A percentile compares a stretch with the other conserved stretches of the same genome.
These are phyloP conservation scores for Didymella glomerata DNA, from an alignment of 2,329 filamentous ascomycete genomes.

Conservation along the genomic window DNA sequence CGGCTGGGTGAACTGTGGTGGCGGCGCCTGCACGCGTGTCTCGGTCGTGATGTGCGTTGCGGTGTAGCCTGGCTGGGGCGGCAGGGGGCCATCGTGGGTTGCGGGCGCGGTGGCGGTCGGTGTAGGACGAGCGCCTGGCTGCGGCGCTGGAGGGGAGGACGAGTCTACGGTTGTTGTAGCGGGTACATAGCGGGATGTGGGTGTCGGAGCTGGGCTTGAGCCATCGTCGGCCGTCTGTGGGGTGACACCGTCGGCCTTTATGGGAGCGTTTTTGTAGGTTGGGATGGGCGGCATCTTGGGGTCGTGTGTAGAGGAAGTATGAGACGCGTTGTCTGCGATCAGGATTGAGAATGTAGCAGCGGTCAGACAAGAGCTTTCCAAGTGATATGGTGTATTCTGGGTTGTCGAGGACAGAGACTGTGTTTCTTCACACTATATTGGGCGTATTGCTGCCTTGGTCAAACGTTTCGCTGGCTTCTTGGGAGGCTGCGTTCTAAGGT, in stretches of 20 bases:
- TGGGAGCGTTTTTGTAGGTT: slow-evolving; percentile 58
- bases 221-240: slow-evolving; percentile 48
- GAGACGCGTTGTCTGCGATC: slow-evolving; percentile 1
- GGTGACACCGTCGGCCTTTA: slow-evolving; percentile 52
- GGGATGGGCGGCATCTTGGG: slow-evolving; percentile 57
- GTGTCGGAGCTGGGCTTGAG: slow-evolving; percentile 46
- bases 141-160: slow-evolving; percentile 44
- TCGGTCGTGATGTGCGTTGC: slow-evolving; percentile 43
- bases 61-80: slow-evolving; percentile 51
- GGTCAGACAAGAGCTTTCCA: not conserved
- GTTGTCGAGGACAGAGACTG: not conserved
- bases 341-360: not conserved
- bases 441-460: slow-evolving; percentile 36
- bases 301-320: not conserved
- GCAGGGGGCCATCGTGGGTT: slow-evolving; percentile 30
- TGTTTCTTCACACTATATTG: not conserved
- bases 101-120: slow-evolving; percentile 29
- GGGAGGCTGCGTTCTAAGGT: slow-evolving; percentile 18
- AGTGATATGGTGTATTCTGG: not conserved
- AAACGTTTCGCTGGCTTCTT: slow-evolving; percentile 31
- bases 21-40: slow-evolving; percentile 38
- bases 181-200: slow-evolving; percentile 41
- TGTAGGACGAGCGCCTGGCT: slow-evolving; percentile 52
- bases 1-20: slow-evolving; percentile 53
- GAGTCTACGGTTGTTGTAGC: slow-evolving; percentile 43